Evolutionary conservation across 2,329 filamentous ascomycete genomes (phyloP), one percentile per base, ranked within the genome.

Genomic region (Alternaria atra): DNA sequence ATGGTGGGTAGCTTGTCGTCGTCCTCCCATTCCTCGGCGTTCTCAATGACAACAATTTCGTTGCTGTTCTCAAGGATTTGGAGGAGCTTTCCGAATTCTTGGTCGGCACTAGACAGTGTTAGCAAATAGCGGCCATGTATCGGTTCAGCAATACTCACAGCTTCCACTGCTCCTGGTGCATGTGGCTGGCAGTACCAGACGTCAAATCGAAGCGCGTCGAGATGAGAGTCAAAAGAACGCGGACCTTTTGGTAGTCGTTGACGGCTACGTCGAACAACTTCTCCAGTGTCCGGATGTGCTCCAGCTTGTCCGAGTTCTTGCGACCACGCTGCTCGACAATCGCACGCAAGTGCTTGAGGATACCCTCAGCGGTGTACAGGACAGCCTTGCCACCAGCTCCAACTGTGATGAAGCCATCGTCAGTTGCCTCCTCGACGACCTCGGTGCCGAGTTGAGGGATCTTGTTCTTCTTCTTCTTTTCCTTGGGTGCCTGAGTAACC

Each of bases 241-340:
- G 91, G 73, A 99, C 93, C 79, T 89, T 89, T 83, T 98, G 95
- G 83, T 99, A 99, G 52, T 96, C 93, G 54, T 90, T 95, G 74
- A 87, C 87, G 67, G 95, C 89, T 67, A 99, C 94, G 78, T 97
- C 93, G 74, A 90, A 84, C 55, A 99, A 87, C 84, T 94, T 97
- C 86, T 98, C 95, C 93, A 99, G 97, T 53, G 94, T 90, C 81
- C 91, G 90, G 81, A 99, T 98, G 83, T 99, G 95, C 82, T 99
- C 95, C 47, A 88, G 78, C 50, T 93, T 90, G 80, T 99, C 95
- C 67, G 95, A 97, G 85, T 98, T 98, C 88, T 99, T 99, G 86
- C 97, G 96, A 79, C 95, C 95, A 84, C 95, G 89, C 60, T 94
- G 94, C 84, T 99, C 95, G 77, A 98, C 86, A 76, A 99, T 98